phyloP scores from a whole-genome alignment of 192 early-diverging fungal species.

The Rhizophlyctis rosea region DNA sequence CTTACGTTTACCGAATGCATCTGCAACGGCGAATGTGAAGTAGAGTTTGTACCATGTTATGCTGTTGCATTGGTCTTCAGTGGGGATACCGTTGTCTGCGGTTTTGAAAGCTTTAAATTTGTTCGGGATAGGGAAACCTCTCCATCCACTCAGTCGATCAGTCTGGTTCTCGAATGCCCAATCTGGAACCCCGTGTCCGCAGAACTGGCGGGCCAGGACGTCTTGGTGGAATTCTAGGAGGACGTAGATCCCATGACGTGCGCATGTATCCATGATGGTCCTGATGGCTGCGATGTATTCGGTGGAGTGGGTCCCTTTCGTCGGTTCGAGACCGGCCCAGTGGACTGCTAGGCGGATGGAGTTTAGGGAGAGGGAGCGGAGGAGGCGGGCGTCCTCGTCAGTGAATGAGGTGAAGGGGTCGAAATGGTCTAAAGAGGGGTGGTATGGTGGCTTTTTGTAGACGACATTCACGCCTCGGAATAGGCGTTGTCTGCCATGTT shows the following conservation, averaged over 20 bases:
- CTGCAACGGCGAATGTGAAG: conserved; percentile 19
- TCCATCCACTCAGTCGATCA: conserved; percentile 32
- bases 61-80: conserved; percentile 15
- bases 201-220: conserved; percentile 46
- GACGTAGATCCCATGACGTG: conserved; percentile 56
- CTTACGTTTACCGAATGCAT: conserved; percentile 13
- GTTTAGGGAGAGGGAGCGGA: conserved; percentile 24
- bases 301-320: conserved; percentile 51
- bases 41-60: conserved; percentile 30
- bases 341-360: conserved; percentile 41
- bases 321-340: conserved; percentile 66
- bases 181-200: conserved; percentile 51
- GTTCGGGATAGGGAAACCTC: conserved; percentile 27
- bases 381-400: conserved; percentile 11
- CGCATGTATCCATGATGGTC: conserved; percentile 46
- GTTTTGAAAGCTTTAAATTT: conserved; percentile 14
- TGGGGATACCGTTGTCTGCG: conserved; percentile 28
- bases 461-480: conserved; percentile 63
- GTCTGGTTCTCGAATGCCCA: conserved; percentile 17
- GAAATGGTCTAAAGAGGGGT: conserved; percentile 39
- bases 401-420: conserved; percentile 44
- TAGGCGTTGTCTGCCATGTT: conserved; percentile 46
- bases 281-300: conserved; percentile 53
- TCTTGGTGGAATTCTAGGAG: conserved; percentile 67
- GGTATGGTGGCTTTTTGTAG: conserved; percentile 50